Evolutionary conservation across 2,329 filamentous ascomycete genomes (phyloP).

Genomic region (Drechslera avenae): DNA sequence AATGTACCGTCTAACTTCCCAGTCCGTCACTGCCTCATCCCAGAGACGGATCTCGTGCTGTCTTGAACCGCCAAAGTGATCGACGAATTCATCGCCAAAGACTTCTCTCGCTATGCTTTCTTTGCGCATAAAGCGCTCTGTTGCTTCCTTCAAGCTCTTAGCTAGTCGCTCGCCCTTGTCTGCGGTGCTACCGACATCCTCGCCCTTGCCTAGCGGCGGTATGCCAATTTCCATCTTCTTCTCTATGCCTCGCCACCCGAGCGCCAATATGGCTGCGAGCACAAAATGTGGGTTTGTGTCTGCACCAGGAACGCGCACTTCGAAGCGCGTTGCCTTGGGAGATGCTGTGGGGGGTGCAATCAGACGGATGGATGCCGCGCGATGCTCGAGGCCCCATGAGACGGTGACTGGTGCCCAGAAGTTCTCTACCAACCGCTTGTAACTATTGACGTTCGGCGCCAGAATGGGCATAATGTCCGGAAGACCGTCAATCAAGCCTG

Average conservation of each 20-base stretch:
- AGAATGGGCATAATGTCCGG: slow-evolving; percentile 95
- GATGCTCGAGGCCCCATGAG: slow-evolving; percentile 95
- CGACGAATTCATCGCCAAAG: slow-evolving; percentile 93
- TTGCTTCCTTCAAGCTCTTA: slow-evolving; percentile 84
- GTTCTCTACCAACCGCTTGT: slow-evolving; percentile 97
- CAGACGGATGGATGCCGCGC: slow-evolving; percentile 85
- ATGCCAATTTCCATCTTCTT: slow-evolving; percentile 85
- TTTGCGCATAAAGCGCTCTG: slow-evolving; percentile 73
- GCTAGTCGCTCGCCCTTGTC: slow-evolving; percentile 81
- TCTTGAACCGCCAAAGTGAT: slow-evolving; percentile 90
- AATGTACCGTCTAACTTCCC: slow-evolving; percentile 65
- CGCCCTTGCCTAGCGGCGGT: slow-evolving; percentile 81
- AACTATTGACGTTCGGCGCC: slow-evolving; percentile 94
- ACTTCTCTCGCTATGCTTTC: slow-evolving; percentile 91
- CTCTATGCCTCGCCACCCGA: slow-evolving; percentile 90
- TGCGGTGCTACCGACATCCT: slow-evolving; percentile 73
- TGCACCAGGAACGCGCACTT: slow-evolving; percentile 91
- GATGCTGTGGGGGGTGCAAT: slow-evolving; percentile 88
- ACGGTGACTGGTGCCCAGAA: slow-evolving; percentile 99
- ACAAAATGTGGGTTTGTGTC: slow-evolving; percentile 90
- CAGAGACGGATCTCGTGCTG: slow-evolving; percentile 89
- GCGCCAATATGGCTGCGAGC: slow-evolving; percentile 80
- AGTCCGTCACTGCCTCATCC: slow-evolving; percentile 97
- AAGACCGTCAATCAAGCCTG: slow-evolving; percentile 84
- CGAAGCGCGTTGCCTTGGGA: slow-evolving; percentile 85